These are phyloP conservation scores for Phytophthora ramorum DNA, from an alignment of 352 stramenopile species.

Conservation along the genomic window DNA sequence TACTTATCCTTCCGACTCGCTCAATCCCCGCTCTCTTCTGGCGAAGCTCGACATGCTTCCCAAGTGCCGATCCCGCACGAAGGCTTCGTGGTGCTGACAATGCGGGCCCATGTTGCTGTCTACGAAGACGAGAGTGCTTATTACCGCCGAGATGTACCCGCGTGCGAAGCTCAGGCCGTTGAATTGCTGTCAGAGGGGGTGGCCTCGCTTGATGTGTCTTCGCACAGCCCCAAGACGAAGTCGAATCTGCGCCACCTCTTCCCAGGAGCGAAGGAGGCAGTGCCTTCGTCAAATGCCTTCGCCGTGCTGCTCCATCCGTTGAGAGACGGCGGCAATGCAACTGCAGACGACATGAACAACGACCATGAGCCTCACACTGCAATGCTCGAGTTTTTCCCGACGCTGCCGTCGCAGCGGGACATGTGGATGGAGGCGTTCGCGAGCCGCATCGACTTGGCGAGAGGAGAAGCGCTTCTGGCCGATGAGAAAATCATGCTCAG, in stretches of 20 bases:
- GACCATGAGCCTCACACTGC: conserved; percentile 15
- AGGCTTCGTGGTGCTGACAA: conserved; percentile 45
- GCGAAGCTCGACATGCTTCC: conserved; percentile 14
- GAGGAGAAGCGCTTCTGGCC: conserved; percentile 58
- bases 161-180: conserved; percentile 37
- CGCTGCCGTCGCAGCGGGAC: conserved; percentile 44
- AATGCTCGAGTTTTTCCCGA: conserved; percentile 52
- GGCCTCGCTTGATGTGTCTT: conserved; percentile 11
- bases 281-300: conserved; percentile 21
- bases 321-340: neutral
- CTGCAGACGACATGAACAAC: conserved; percentile 3
- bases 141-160: conserved; percentile 26
- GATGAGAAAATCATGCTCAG: conserved; percentile 63
- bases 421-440: conserved; percentile 52
- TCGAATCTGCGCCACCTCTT: conserved; percentile 30
- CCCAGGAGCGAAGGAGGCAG: conserved; percentile 16
- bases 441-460: conserved; percentile 45
- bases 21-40: conserved; percentile 17
- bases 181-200: conserved; percentile 41
- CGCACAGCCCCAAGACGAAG: conserved; percentile 30
- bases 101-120: conserved; percentile 41
- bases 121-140: conserved; percentile 59
- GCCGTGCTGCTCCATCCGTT: conserved; percentile 31
- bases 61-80: conserved; percentile 29
- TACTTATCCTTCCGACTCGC: conserved; percentile 32